phyloP scores from a whole-genome alignment of 192 early-diverging fungal genomes.

The Nowakowskiella sp. region DNA sequence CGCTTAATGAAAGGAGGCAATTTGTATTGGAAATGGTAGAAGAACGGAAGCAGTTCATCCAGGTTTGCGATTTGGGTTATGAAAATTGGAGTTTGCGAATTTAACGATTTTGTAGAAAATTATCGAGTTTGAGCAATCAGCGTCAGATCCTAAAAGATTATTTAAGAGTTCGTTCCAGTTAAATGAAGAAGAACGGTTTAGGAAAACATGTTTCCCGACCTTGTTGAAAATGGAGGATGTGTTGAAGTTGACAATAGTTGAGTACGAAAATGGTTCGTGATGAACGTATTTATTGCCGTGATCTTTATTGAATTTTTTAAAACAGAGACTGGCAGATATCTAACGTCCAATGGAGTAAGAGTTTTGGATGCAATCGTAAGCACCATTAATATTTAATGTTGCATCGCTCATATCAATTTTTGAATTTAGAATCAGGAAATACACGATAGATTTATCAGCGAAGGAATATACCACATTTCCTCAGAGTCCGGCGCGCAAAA shows the following conservation, averaged over 20 bases:
- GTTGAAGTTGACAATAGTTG: slow-evolving; percentile 41
- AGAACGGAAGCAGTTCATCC: slow-evolving; percentile 10
- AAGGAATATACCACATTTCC: slow-evolving; percentile 24
- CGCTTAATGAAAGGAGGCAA: slow-evolving; percentile 11
- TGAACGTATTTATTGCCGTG: slow-evolving; percentile 15
- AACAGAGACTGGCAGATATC: background rate
- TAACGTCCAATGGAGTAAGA: slow-evolving; percentile 6
- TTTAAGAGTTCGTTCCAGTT: slow-evolving; percentile 68
- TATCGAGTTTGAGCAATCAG: slow-evolving; percentile 67
- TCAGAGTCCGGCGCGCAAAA: slow-evolving; percentile 5
- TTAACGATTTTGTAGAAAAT: slow-evolving; percentile 44
- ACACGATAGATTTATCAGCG: slow-evolving; percentile 45
- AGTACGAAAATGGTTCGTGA: slow-evolving; percentile 46
- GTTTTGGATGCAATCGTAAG: slow-evolving; percentile 12
- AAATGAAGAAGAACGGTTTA: slow-evolving; percentile 74
- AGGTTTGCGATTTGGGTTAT: slow-evolving; percentile 1
- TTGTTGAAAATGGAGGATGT: slow-evolving; percentile 54
- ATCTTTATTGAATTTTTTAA: slow-evolving; percentile 4
- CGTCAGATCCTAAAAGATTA: slow-evolving; percentile 65
- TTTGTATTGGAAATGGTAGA: slow-evolving; percentile 21
- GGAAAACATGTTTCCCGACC: slow-evolving; percentile 68
- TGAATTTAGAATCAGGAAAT: slow-evolving; percentile 33
- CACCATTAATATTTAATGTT: background rate
- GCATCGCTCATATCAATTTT: slow-evolving; percentile 3
- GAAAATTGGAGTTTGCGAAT: background rate